Base-by-base conservation (phyloP, 2,329 filamentous ascomycete species). In the Botrytis fabae region DNA sequence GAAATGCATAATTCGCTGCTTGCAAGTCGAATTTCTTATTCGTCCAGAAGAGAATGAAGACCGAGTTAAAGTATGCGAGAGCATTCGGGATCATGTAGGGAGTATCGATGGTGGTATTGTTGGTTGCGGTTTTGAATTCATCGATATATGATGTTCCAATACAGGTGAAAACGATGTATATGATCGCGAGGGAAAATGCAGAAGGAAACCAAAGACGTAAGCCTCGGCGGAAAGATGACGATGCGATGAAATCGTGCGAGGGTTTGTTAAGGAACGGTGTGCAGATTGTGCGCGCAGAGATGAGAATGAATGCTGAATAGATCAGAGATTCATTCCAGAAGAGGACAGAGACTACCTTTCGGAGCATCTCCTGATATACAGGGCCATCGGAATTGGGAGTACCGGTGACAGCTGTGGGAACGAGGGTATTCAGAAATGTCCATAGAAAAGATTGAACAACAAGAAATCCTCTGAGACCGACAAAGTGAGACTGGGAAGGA, bases 41-140 rank as follows among this genome's bases (percentile, higher is more conserved):
- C 28, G 83, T 75, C 85, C 85, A 86, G 76, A 86, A 85, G 38
- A 85, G 75, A 65, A 85, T 80, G 77, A 85, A 86, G 8, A 85
- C 77, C 0, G 83, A 82, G 77, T 85, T 85, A 78, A 84, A 83
- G 68, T 82, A 85, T 28, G 82, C 78, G 20, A 85, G 77, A 42
- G 82, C 82, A 75, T 80, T 82, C 32, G 82, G 79, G 4, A 84
- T 75, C 44, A 77, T 76, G 60, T 80, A 78, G 5, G 82, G 82
- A 5, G 77, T 76, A 9, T 74, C 62, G 14, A 84, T 80, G 1
- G 81, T 81, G 14, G 78, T 71, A 66, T 86, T 86, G 22, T 79
- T 80, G 3, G 83, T 82, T 0, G 75, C 71, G 4, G 70, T 63
- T 60, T 82, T 80, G 79, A 84, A 85, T 5, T 81, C 77, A 51